Conservation (phyloP, 768 basidiomycete genomes). For the Boletus sp. region DNA sequence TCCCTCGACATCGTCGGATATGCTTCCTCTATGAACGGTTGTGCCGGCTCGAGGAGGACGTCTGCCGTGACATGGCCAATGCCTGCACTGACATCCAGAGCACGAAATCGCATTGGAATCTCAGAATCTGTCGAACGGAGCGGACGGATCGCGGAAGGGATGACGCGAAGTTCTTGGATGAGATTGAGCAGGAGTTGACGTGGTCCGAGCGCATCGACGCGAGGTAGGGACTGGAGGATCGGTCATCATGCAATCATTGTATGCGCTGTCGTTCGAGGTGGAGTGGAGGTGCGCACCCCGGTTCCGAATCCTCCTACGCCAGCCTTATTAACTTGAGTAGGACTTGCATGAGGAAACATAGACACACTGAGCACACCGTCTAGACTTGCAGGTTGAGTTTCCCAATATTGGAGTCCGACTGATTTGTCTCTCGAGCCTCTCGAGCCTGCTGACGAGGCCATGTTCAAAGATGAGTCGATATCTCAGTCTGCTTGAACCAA, state of each 20-base stretch:
- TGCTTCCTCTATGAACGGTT: slow-evolving; percentile 72
- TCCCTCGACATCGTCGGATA: slow-evolving; percentile 38
- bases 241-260: not conserved
- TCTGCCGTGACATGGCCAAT: slow-evolving; percentile 89
- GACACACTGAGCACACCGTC: slow-evolving; percentile 81
- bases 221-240: slow-evolving; percentile 68
- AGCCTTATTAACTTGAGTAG: slow-evolving; percentile 23
- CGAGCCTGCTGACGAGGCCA: slow-evolving; percentile 17
- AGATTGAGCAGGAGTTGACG: slow-evolving; percentile 83
- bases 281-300: slow-evolving; percentile 27
- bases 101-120: slow-evolving; percentile 53
- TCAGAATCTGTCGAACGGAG: slow-evolving; percentile 28
- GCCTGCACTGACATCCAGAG: slow-evolving; percentile 92
- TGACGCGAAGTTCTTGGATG: slow-evolving; percentile 72
- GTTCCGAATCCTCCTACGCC: slow-evolving; percentile 28
- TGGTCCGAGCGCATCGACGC: slow-evolving; percentile 87
- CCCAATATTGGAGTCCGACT: slow-evolving; percentile 84
- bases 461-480: not conserved
- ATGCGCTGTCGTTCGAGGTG: not conserved
- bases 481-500: not conserved
- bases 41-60: slow-evolving; percentile 89
- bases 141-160: slow-evolving; percentile 70
- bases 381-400: slow-evolving; percentile 70
- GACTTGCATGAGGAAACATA: not conserved
- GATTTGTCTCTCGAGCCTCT: slow-evolving; percentile 46